phyloP scores from a whole-genome alignment of 1,139 yeast genomes.

The Debaryomyces singareniensis region DNA sequence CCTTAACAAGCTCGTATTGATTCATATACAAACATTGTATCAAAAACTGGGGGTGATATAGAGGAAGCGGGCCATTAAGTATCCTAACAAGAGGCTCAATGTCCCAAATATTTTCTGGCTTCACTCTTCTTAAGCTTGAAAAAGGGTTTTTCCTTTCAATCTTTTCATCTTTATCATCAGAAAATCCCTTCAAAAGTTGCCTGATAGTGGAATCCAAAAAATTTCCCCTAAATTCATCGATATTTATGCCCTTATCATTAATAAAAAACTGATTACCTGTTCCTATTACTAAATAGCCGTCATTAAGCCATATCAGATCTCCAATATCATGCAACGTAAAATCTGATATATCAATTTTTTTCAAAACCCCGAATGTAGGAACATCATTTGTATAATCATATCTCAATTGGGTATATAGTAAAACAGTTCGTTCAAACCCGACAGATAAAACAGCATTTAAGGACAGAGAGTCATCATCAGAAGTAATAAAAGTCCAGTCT shows the following conservation, averaged over 20 bases:
- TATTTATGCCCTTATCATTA: constrained; percentile 55
- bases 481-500: constrained; percentile 75
- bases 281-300: constrained; percentile 76
- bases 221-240: constrained; percentile 21
- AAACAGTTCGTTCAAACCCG: constrained; percentile 60
- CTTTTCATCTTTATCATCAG: constrained; percentile 11
- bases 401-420: constrained; percentile 73
- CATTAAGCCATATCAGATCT: constrained; percentile 79
- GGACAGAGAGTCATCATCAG: constrained; percentile 18
- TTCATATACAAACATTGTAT: constrained; percentile 71
- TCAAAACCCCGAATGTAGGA: constrained; percentile 74
- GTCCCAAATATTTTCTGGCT: constrained; percentile 20
- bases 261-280: constrained; percentile 86
- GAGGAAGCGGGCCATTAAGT: constrained; percentile 82
- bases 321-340: constrained; percentile 80
- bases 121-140: constrained; percentile 30
- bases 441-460: constrained; percentile 73
- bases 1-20: constrained; percentile 50
- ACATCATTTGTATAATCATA: constrained; percentile 80
- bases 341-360: constrained; percentile 61
- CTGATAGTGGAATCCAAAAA: constrained; percentile 30
- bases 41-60: constrained; percentile 86
- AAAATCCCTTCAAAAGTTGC: constrained; percentile 46
- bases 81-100: constrained; percentile 59
- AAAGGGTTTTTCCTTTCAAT: neutral